A percentile compares a stretch with the other conserved stretches of the same genome.
These are phyloP conservation scores for Cystobasidium tubakii DNA, from an alignment of 768 basidiomycete species.

Conservation along the genomic window DNA sequence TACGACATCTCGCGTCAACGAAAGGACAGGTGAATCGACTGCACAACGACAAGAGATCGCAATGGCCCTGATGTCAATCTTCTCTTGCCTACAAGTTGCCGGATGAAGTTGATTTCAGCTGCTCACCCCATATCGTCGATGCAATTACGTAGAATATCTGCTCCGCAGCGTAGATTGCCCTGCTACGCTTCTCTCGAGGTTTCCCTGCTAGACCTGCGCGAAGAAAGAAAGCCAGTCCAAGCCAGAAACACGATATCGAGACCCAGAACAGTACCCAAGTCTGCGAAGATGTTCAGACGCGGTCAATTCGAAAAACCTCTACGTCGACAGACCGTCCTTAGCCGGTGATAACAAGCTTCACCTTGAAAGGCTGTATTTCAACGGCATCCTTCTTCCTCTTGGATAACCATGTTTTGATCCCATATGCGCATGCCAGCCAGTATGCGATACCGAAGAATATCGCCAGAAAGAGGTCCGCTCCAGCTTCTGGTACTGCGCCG, in stretches of 20 bases:
- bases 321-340: too few species aligned
- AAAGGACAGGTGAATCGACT: conserved; percentile 21
- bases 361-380: background rate
- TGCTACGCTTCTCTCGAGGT: background rate
- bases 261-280: conserved; percentile 9
- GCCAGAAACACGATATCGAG: conserved; percentile 19
- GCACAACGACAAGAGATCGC: background rate
- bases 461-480: conserved; percentile 17
- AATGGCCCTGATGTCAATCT: too few species aligned
- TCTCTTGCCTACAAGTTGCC: background rate
- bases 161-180: conserved; percentile 3
- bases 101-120: background rate
- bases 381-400: conserved; percentile 10
- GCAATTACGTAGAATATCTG: conserved; percentile 26
- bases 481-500: conserved; percentile 22
- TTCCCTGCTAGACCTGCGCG: conserved; percentile 15
- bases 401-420: background rate
- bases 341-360: background rate
- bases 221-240: conserved; percentile 21
- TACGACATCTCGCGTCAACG: conserved; percentile 24
- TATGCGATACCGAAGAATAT: conserved; percentile 15
- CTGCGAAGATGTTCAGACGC: background rate
- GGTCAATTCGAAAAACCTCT: too few species aligned
- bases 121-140: conserved; percentile 22
- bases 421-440: background rate